Evolutionary conservation across 2,329 filamentous ascomycete genomes (phyloP), one percentile per base, ranked within the genome.

Genomic region (Cladosporium cucumerinum): DNA sequence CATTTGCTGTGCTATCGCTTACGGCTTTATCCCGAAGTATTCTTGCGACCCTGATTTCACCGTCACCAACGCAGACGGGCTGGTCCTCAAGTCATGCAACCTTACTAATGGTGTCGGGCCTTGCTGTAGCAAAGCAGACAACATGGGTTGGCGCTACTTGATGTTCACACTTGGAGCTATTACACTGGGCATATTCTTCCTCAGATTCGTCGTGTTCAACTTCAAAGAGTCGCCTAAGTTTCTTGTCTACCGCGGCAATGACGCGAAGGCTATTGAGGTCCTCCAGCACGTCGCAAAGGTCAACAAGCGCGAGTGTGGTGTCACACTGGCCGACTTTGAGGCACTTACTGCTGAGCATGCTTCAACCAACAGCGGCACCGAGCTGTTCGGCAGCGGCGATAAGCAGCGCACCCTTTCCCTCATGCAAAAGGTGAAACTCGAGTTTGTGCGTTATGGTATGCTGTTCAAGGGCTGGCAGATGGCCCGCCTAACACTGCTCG

Each of bases 161-260:
- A 68, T 80, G 43, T 79, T 76, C 66, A 79, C 76, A 0, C 71
- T 81, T 7, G 79, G 79, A 0, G 72, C 72, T 0, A 73, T 80
- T 48, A 81, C 79, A 0, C 67, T 81, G 1, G 63, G 75, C 14
- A 73, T 81, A 14, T 87, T 85, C 51, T 71, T 87, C 52, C 70
- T 83, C 1, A 83, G 86, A 23, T 78, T 86, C 43, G 80, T 83
- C 1, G 71, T 87, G 43, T 82, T 88, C 69, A 76, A 78, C 5
- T 82, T 88, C 55, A 81, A 80, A 66, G 85, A 88, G 69, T 86
- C 85, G 1, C 86, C 86, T 0, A 88, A 88, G 69, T 87, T 84
- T 68, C 78, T 86, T 6, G 76, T 88, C 8, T 82, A 81, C 49
- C 76, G 79, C 14, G 85, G 85, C 11, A 73, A 79, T 26, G 85